These are phyloP conservation scores for Coemansia sp. DNA, from an alignment of 192 early-diverging fungal species.

Conservation along the genomic window DNA sequence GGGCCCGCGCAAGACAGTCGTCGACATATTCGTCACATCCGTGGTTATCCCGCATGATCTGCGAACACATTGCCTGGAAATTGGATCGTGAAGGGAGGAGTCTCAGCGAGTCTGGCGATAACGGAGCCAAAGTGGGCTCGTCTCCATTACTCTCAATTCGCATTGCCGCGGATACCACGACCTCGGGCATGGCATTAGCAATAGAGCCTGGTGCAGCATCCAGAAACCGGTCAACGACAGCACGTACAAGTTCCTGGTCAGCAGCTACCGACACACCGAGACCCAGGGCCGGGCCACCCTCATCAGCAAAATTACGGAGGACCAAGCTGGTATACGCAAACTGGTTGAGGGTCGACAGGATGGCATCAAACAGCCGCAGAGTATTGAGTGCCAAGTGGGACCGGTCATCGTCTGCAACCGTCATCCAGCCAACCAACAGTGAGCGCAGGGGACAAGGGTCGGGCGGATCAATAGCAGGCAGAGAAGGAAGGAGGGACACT, in stretches of 20 bases:
- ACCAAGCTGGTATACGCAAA: constrained; percentile 59
- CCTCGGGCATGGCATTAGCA: constrained; percentile 33
- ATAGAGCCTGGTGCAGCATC: constrained; percentile 38
- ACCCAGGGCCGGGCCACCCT: constrained; percentile 22
- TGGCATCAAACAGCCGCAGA: constrained; percentile 60
- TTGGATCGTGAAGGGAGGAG: background rate
- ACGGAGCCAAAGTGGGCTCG: too few species aligned
- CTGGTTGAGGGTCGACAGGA: constrained; percentile 59
- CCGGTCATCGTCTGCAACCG: constrained; percentile 44
- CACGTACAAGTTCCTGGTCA: constrained; percentile 45
- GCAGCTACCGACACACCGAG: constrained; percentile 27
- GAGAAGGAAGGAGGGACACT: too few species aligned
- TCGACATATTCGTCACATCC: constrained; percentile 46
- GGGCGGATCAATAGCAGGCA: background rate
- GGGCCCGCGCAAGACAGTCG: constrained; percentile 23
- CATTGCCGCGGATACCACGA: constrained; percentile 26
- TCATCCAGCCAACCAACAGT: constrained; percentile 45
- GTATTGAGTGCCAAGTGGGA: constrained; percentile 55
- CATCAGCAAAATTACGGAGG: constrained; percentile 53
- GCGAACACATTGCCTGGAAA: constrained; percentile 16
- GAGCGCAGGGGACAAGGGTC: constrained; percentile 10
- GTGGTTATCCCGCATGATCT: constrained; percentile 28
- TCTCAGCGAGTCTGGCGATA: background rate
- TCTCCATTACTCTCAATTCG: constrained; percentile 11
- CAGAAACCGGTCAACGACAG: constrained; percentile 46